Evolutionary conservation across 2,329 filamentous ascomycete genomes (phyloP).

Genomic region (Penicillium sp.): DNA sequence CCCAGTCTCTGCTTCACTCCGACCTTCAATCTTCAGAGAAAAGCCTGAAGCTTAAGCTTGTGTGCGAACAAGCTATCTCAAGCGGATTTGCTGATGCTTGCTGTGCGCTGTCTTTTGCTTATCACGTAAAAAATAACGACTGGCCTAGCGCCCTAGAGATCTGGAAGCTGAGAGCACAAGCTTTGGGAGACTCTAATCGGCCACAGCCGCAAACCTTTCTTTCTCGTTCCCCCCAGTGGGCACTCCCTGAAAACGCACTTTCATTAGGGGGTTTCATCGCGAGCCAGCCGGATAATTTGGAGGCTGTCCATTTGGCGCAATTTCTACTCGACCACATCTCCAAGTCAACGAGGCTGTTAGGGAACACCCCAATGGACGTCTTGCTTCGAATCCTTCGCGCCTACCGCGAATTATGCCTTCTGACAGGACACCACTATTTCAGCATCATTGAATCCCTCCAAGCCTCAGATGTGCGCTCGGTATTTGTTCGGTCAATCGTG

Average conservation of each 20-base stretch:
- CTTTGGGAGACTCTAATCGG: neutral
- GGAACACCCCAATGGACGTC: constrained; percentile 29
- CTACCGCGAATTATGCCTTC: constrained; percentile 25
- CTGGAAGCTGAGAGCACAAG: constrained; percentile 28
- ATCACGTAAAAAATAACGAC: constrained; percentile 29
- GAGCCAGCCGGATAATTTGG: constrained; percentile 1
- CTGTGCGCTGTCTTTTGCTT: constrained; percentile 33
- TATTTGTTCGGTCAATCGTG: constrained; percentile 32
- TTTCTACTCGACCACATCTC: constrained; percentile 30
- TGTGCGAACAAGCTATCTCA: constrained; percentile 43
- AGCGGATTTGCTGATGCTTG: constrained; percentile 25
- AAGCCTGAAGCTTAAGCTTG: constrained; percentile 36
- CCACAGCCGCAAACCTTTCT: constrained; percentile 12
- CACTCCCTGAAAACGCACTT: constrained; percentile 22
- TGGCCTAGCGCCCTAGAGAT: constrained; percentile 34
- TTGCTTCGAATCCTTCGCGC: constrained; percentile 31
- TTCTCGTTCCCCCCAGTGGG: constrained; percentile 11
- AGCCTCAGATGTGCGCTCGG: constrained; percentile 26
- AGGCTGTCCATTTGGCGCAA: constrained; percentile 15
- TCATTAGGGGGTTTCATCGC: constrained; percentile 24
- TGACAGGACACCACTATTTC: constrained; percentile 29
- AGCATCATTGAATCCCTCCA: constrained; percentile 31
- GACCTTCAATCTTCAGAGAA: constrained; percentile 41
- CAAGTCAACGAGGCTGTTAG: constrained; percentile 24
- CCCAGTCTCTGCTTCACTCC: constrained; percentile 44